phyloP scores from a whole-genome alignment of 345 rosid species.

The Hibiscus syriacus region DNA sequence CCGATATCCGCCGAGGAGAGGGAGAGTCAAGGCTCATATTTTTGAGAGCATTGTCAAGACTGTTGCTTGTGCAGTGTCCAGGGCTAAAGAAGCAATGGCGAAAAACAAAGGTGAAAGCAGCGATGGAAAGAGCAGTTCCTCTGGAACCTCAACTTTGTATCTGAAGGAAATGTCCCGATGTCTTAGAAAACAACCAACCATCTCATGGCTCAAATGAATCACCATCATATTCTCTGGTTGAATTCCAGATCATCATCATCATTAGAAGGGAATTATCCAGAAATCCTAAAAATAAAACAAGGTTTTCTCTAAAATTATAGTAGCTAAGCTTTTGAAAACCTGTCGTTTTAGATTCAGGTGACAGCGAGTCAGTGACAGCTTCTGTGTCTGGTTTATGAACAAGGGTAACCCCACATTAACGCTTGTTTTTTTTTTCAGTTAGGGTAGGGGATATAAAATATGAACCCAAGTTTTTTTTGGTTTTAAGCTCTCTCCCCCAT shows the following conservation, averaged over 20 bases:
- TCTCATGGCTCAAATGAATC: background rate
- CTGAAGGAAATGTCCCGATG: conserved; percentile 4
- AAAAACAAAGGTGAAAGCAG: background rate
- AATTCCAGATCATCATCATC: too few species aligned
- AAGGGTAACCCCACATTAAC: conserved; percentile 5
- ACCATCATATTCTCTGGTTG: too few species aligned
- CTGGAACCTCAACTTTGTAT: conserved; percentile 12
- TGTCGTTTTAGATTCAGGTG: conserved; percentile 13
- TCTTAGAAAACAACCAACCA: conserved; percentile 1
- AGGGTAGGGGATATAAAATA: background rate
- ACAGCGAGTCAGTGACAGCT: conserved; percentile 5
- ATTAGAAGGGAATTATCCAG: too few species aligned
- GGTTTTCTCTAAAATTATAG: background rate
- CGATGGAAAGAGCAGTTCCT: conserved; percentile 2
- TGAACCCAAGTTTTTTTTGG: background rate
- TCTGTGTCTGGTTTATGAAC: conserved; percentile 2
- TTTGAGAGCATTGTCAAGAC: conserved; percentile 11
- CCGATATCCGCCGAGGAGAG: conserved; percentile 16
- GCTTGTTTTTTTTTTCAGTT: background rate
- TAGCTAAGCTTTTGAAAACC: background rate
- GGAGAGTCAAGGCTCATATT: conserved; percentile 18
- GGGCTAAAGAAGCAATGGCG: background rate
- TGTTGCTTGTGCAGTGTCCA: conserved; percentile 1
- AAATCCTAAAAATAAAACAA: background rate
- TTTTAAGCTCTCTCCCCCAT: background rate